phyloP scores from a whole-genome alignment of 768 basidiomycete species.

The Scleroderma bovista region DNA sequence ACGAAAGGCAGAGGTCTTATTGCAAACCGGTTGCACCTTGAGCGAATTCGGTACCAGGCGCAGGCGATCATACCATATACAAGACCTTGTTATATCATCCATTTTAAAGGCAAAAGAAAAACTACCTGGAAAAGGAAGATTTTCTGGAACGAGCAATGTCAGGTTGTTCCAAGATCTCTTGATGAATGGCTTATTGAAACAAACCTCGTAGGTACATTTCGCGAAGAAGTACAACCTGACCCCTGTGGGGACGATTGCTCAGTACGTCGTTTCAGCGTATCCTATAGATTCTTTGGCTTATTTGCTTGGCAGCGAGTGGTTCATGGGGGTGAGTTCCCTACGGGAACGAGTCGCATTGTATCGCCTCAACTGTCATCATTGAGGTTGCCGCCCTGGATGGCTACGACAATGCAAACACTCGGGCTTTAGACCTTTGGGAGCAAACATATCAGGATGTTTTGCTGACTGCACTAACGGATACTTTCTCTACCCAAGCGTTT shows the following conservation, averaged over 20 bases:
- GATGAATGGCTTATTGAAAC: constrained; percentile 1
- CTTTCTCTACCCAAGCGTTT: constrained; percentile 84
- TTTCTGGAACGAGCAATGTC: constrained; percentile 84
- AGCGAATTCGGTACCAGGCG: constrained; percentile 88
- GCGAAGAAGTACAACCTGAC: constrained; percentile 64
- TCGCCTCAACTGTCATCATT: neutral
- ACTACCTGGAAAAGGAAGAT: constrained; percentile 40
- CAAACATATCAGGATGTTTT: constrained; percentile 51
- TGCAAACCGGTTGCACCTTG: constrained; percentile 61
- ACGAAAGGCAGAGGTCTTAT: constrained; percentile 58
- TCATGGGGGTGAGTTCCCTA: constrained; percentile 64
- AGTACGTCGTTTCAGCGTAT: constrained; percentile 45
- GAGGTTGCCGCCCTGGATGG: constrained; percentile 82
- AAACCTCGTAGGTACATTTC: constrained; percentile 60
- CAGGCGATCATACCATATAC: constrained; percentile 64
- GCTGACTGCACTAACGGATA: constrained; percentile 87
- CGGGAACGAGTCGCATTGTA: neutral
- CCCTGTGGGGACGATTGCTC: constrained; percentile 80
- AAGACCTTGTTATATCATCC: constrained; percentile 70
- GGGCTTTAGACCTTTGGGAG: constrained; percentile 86
- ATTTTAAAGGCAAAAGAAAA: constrained; percentile 62
- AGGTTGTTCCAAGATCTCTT: constrained; percentile 10
- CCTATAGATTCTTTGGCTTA: constrained; percentile 3
- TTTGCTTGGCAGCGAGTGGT: constrained; percentile 64
- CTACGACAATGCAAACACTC: constrained; percentile 69